Evolutionary conservation across 1,284 basidiomycete genomes (phyloP).

Genomic region (Cutaneotrichosporon daszewskae): DNA sequence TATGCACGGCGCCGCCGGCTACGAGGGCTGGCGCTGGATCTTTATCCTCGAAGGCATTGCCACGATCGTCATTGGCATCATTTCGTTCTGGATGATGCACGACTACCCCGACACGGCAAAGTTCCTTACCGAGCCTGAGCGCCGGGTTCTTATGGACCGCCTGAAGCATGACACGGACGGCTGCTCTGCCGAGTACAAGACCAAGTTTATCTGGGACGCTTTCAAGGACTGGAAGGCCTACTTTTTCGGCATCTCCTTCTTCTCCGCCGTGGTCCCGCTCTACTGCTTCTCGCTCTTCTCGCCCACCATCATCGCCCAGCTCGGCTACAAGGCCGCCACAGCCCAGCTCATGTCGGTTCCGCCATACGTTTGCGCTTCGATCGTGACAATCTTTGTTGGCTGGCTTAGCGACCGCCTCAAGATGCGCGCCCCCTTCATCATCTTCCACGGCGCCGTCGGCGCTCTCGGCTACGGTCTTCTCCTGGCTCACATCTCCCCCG

Average conservation of each 20-base stretch:
- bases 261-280: conserved; percentile 52
- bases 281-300: conserved; percentile 59
- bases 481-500: conserved; percentile 33
- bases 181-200: conserved; percentile 29
- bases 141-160: conserved; percentile 33
- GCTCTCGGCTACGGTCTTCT: conserved; percentile 33
- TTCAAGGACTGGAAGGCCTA: conserved; percentile 37
- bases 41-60: conserved; percentile 70
- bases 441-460: conserved; percentile 36
- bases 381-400: conserved; percentile 36
- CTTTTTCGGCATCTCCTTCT: conserved; percentile 26
- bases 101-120: conserved; percentile 75
- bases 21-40: conserved; percentile 56
- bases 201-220: conserved; percentile 22
- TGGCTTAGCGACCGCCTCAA: conserved; percentile 36
- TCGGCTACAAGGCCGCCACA: conserved; percentile 61
- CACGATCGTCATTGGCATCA: conserved; percentile 60
- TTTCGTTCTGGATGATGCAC: conserved; percentile 68
- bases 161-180: conserved; percentile 30
- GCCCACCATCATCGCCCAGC: conserved; percentile 32
- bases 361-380: conserved; percentile 30
- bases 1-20: conserved; percentile 43
- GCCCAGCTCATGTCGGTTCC: conserved; percentile 55
- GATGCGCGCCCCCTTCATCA: conserved; percentile 37
- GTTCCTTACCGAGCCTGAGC: conserved; percentile 65